Conservation (phyloP, 768 basidiomycete species). For the Boletus vermiculosoides region DNA sequence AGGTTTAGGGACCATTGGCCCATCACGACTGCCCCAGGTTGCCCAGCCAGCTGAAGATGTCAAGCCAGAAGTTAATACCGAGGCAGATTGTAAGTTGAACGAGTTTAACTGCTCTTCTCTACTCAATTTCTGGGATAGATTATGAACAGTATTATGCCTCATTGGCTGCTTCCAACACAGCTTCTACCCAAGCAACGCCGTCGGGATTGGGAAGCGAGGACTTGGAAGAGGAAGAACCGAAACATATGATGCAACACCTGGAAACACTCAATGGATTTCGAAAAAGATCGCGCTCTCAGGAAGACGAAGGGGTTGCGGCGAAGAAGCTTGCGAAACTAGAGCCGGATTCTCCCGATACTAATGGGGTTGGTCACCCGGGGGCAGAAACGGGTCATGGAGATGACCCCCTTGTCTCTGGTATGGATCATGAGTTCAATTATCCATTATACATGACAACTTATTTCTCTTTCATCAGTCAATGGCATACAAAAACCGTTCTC, state of each 20-base stretch:
- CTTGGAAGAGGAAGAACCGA: slow-evolving; percentile 66
- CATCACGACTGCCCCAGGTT: slow-evolving; percentile 30
- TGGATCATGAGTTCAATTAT: slow-evolving; percentile 19
- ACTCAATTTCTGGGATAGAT: slow-evolving; percentile 40
- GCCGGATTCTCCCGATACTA: slow-evolving; percentile 25
- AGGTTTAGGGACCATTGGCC: slow-evolving; percentile 60
- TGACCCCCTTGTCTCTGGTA: slow-evolving; percentile 71
- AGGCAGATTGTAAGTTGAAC: slow-evolving; percentile 59
- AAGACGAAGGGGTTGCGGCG: slow-evolving; percentile 46
- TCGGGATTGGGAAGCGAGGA: slow-evolving; percentile 54
- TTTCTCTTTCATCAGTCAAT: slow-evolving; percentile 51
- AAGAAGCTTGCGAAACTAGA: slow-evolving; percentile 47
- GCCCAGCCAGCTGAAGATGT: slow-evolving; percentile 31
- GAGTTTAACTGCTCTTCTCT: background rate
- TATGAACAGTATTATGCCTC: slow-evolving; percentile 84
- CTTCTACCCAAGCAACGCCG: slow-evolving; percentile 62
- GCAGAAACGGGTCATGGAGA: slow-evolving; percentile 22
- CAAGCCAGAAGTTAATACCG: slow-evolving; percentile 53
- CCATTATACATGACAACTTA: background rate
- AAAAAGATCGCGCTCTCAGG: slow-evolving; percentile 68
- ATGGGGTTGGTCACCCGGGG: slow-evolving; percentile 3
- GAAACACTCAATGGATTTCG: slow-evolving; percentile 70
- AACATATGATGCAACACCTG: slow-evolving; percentile 62
- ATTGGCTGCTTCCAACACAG: slow-evolving; percentile 59
- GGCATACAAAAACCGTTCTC: slow-evolving; percentile 72